A percentile compares a stretch with the other conserved stretches of the same genome.
These are phyloP conservation scores for Telfairia occidentalis DNA, from an alignment of 331 rosid species.

Conservation along the genomic window DNA sequence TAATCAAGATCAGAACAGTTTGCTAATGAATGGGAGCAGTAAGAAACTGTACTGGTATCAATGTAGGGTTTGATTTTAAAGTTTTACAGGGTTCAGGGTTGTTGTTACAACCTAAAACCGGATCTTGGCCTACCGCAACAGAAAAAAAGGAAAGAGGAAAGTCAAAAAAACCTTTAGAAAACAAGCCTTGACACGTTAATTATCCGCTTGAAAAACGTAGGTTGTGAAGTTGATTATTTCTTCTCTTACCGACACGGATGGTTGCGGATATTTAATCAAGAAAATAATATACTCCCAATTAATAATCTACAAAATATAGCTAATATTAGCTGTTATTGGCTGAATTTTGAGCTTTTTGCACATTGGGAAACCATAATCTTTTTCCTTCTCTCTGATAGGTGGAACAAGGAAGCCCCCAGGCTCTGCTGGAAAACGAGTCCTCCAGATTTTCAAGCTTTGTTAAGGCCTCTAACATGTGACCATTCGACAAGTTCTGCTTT, in stretches of 20 bases:
- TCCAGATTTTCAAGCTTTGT: constrained; percentile 66
- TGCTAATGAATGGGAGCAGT: not conserved
- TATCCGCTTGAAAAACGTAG: not conserved
- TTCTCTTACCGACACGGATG: not conserved
- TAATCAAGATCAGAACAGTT: not conserved
- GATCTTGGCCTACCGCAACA: not conserved
- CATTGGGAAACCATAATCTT: not conserved
- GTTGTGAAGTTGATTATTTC: not conserved
- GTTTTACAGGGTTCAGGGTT: not conserved
- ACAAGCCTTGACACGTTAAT: not conserved
- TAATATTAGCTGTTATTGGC: not conserved
- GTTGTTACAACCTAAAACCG: not conserved
- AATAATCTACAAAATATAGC: not conserved
- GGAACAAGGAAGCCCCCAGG: constrained; percentile 81
- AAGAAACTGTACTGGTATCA: not conserved
- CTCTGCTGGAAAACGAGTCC: constrained; percentile 36
- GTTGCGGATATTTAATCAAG: not conserved
- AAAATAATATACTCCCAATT: not conserved
- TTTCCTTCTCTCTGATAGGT: constrained; percentile 26
- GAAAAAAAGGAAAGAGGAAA: not conserved
- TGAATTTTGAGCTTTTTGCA: constrained; percentile 1
- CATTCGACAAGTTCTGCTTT: not conserved
- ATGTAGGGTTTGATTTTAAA: not conserved
- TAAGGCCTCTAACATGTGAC: constrained; percentile 64
- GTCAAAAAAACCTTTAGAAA: not conserved